Percentiles rank a stretch among this genome's conserved stretches.
These are phyloP conservation scores for Moringa oleifera DNA, from an alignment of 345 rosid species.

Conservation along the genomic window DNA sequence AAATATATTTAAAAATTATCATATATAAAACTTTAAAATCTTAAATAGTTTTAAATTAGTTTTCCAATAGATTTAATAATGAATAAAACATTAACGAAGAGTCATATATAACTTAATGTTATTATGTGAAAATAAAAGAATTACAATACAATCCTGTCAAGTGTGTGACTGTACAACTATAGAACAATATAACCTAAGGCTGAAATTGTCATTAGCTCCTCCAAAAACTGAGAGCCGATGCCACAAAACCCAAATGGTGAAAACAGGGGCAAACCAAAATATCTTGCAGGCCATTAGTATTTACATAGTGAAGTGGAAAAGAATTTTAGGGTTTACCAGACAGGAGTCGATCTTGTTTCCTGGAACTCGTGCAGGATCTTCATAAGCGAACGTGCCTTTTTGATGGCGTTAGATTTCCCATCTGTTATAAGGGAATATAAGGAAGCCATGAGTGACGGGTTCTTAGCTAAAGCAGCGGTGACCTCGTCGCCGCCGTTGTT, in stretches of 20 bases:
- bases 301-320: conserved; percentile 4
- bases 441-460: conserved; percentile 33
- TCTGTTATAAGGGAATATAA: conserved; percentile 36
- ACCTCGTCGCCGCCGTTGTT: conserved; percentile 44
- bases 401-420: conserved; percentile 37
- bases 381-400: conserved; percentile 39
- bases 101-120: too few species aligned
- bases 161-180: too few species aligned
- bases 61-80: too few species aligned
- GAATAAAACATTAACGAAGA: too few species aligned
- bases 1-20: too few species aligned
- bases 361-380: conserved; percentile 37
- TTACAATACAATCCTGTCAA: too few species aligned
- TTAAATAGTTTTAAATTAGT: too few species aligned
- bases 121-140: too few species aligned
- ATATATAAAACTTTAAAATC: too few species aligned
- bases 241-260: background rate
- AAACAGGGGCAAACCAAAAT: too few species aligned
- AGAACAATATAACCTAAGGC: background rate
- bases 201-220: conserved; percentile 24
- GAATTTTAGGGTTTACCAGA: conserved; percentile 11
- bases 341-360: conserved; percentile 24
- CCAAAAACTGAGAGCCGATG: conserved; percentile 42
- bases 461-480: conserved; percentile 29
- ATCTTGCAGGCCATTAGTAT: conserved; percentile 3